These are phyloP conservation scores for Amphicarpaea edgeworthii DNA, from an alignment of 306 rosid genomes.

Conservation along the genomic window DNA sequence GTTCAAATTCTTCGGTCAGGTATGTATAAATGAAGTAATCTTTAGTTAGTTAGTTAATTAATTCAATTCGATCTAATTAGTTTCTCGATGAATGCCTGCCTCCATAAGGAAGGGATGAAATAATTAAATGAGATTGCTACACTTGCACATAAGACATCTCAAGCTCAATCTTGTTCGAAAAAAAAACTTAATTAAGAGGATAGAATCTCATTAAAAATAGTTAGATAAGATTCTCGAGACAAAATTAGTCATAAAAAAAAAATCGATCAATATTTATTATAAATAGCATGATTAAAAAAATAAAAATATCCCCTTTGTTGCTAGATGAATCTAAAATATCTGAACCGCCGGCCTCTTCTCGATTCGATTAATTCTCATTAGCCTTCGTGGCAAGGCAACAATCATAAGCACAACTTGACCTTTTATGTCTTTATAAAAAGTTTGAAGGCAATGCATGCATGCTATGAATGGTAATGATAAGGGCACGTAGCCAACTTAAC, in stretches of 20 bases:
- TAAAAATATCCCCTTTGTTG: neutral
- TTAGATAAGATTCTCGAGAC: too few species aligned
- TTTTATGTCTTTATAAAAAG: neutral
- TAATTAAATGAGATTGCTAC: constrained; percentile 53
- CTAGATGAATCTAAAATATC: constrained; percentile 34
- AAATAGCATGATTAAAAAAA: too few species aligned
- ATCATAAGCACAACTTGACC: constrained; percentile 13
- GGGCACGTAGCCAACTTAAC: constrained; percentile 28
- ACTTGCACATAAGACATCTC: constrained; percentile 51
- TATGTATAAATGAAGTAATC: constrained; percentile 11
- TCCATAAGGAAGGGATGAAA: constrained; percentile 53
- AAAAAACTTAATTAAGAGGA: too few species aligned
- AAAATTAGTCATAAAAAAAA: too few species aligned
- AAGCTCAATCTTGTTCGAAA: too few species aligned
- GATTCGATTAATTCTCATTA: neutral
- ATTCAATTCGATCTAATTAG: neutral
- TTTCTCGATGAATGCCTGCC: constrained; percentile 42
- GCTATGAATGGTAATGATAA: constrained; percentile 34
- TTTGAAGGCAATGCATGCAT: constrained; percentile 23
- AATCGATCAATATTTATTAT: too few species aligned
- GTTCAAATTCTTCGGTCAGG: constrained; percentile 45
- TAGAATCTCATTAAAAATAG: too few species aligned
- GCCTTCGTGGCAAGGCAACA: constrained; percentile 37
- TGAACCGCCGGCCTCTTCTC: neutral
- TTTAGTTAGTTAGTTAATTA: constrained; percentile 4